Evolutionary conservation across 495 filamentous ascomycete species (phyloP).

Genomic region (Tricharina praecox): DNA sequence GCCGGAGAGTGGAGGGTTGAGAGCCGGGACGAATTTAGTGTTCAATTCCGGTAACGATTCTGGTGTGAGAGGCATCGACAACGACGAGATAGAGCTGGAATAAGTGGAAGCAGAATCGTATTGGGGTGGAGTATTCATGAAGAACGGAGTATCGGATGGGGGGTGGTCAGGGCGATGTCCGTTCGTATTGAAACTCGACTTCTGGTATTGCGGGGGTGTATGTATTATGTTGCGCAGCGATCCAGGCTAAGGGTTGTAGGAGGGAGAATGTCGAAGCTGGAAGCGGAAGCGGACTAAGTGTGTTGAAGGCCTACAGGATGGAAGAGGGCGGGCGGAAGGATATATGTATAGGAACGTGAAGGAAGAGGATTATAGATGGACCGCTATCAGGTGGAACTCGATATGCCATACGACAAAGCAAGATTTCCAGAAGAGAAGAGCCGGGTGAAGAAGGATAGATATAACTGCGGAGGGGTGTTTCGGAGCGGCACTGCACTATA

Average conservation of each 20-base stretch:
- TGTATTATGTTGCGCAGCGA: too few relatives aligned
- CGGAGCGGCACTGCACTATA: too few relatives aligned
- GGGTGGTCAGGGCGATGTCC: too few relatives aligned
- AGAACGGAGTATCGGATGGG: too few relatives aligned
- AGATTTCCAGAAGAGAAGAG: constrained; percentile 5
- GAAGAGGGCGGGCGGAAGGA: neutral
- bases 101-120: constrained; percentile 26
- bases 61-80: constrained; percentile 25
- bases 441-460: constrained; percentile 3
- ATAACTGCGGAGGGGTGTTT: neutral
- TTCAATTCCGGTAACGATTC: constrained; percentile 23
- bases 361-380: constrained; percentile 12
- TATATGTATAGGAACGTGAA: constrained; percentile 17
- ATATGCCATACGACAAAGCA: constrained; percentile 18
- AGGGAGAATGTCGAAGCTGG: too few relatives aligned
- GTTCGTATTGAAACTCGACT: too few relatives aligned
- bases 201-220: too few relatives aligned
- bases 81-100: constrained; percentile 25
- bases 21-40: constrained; percentile 20
- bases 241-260: too few relatives aligned
- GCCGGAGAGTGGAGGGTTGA: constrained; percentile 15
- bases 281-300: too few relatives aligned
- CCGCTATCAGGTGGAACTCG: constrained; percentile 14
- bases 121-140: constrained; percentile 26
- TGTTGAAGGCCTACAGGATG: constrained; percentile 2